phyloP scores from a whole-genome alignment of 2,329 filamentous ascomycete species.

The Verticillium isaacii region DNA sequence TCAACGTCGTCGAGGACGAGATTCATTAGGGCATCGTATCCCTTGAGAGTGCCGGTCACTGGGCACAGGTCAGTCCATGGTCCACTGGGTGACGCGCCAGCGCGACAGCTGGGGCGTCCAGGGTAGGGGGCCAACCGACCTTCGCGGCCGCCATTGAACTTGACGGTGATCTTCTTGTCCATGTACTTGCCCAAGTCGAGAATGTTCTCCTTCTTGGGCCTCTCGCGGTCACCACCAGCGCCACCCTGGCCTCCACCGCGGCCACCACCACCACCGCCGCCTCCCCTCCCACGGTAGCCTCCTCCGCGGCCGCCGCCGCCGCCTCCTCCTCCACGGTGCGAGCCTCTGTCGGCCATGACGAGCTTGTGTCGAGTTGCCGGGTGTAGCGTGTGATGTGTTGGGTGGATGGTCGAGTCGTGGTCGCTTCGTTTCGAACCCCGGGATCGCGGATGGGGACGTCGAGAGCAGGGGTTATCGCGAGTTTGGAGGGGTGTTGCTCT shows the following conservation, averaged over 20 bases:
- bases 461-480: background rate
- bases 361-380: constrained; percentile 11
- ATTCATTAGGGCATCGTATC: constrained; percentile 97
- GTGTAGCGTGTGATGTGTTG: constrained; percentile 1
- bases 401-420: constrained; percentile 5
- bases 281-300: constrained; percentile 36
- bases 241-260: constrained; percentile 33
- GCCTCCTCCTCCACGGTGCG: constrained; percentile 39
- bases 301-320: constrained; percentile 42
- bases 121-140: constrained; percentile 43
- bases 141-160: constrained; percentile 93
- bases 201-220: constrained; percentile 98
- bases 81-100: background rate
- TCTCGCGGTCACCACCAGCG: constrained; percentile 48
- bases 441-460: background rate
- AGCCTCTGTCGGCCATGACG: constrained; percentile 47
- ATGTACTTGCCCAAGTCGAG: constrained; percentile 93
- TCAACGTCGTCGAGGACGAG: constrained; percentile 91
- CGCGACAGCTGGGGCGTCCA: background rate
- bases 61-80: constrained; percentile 1
- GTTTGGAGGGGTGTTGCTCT: background rate
- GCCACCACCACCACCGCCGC: constrained; percentile 40
- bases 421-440: background rate
- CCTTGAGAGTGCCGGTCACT: constrained; percentile 89
- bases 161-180: constrained; percentile 92